phyloP scores from a whole-genome alignment of 352 stramenopile genomes.

The Phytophthora sp. region DNA sequence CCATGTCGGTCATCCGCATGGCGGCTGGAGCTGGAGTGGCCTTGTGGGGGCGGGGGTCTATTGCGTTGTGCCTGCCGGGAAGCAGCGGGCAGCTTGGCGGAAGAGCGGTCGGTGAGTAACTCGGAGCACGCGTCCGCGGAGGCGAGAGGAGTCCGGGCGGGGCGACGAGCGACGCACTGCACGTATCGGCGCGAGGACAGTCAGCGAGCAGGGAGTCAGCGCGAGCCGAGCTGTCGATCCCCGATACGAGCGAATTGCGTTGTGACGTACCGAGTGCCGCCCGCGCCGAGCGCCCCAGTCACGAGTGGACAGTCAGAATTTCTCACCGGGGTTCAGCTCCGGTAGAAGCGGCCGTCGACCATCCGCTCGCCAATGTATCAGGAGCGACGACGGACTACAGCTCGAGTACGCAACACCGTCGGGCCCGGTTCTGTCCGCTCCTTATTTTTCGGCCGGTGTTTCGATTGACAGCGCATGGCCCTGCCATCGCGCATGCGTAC shows the following conservation, averaged over 20 bases:
- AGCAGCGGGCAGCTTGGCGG: background rate
- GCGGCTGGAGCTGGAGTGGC: background rate
- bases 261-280: conserved; percentile 23
- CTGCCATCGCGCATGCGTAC: no score
- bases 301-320: conserved; percentile 40
- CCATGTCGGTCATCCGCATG: conserved; percentile 42
- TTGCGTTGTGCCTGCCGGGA: conserved; percentile 15
- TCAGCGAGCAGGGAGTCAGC: background rate
- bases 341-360: conserved; percentile 40
- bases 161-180: conserved; percentile 6
- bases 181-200: conserved; percentile 1
- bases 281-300: background rate
- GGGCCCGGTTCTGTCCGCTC: no score
- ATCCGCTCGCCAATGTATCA: conserved; percentile 41
- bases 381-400: conserved; percentile 44
- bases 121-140: conserved; percentile 11
- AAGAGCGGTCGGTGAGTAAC: conserved; percentile 7
- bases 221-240: conserved; percentile 12
- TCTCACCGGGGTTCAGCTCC: conserved; percentile 40
- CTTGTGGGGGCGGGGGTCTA: conserved; percentile 14
- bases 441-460: no score
- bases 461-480: no score
- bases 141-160: conserved; percentile 20
- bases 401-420: conserved; percentile 26
- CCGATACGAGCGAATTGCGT: conserved; percentile 41